Conservation (phyloP, 1,284 basidiomycete species). For the Inonotus hispidus region DNA sequence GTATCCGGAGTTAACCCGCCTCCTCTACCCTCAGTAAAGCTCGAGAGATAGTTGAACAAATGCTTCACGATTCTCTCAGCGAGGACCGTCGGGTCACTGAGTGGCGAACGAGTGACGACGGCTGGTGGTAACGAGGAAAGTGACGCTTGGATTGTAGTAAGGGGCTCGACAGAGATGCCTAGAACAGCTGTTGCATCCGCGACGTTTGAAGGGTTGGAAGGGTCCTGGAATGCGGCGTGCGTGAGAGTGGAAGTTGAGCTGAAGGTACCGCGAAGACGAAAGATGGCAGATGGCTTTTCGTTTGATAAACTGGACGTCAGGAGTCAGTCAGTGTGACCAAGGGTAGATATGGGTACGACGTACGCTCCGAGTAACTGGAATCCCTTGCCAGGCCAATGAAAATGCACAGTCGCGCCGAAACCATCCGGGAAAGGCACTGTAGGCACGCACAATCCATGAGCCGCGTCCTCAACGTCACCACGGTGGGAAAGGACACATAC, state of each 20-base stretch:
- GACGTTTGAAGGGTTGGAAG: conserved; percentile 21
- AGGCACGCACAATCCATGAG: not conserved
- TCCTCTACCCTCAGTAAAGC: conserved; percentile 55
- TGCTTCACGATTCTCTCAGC: conserved; percentile 71
- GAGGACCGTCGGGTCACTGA: conserved; percentile 34
- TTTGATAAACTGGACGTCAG: conserved; percentile 67
- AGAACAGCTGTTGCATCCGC: conserved; percentile 58
- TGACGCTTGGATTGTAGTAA: conserved; percentile 52
- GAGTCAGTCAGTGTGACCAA: conserved; percentile 1
- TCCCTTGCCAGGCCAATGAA: conserved; percentile 85
- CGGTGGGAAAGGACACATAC: conserved; percentile 37
- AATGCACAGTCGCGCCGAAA: conserved; percentile 85
- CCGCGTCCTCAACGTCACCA: not conserved
- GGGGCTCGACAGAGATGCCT: conserved; percentile 67
- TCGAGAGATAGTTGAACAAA: conserved; percentile 79
- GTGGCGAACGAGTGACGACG: conserved; percentile 23
- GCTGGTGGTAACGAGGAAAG: conserved; percentile 41
- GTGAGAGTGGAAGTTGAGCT: conserved; percentile 40
- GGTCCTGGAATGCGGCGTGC: conserved; percentile 45
- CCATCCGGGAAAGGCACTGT: conserved; percentile 83
- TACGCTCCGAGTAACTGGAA: conserved; percentile 88
- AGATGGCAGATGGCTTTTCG: conserved; percentile 88
- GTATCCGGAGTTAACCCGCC: conserved; percentile 52
- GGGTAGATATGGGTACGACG: conserved; percentile 29
- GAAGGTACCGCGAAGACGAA: conserved; percentile 72